A percentile compares a stretch with the other conserved stretches of the same genome.
Evolutionary conservation across 768 basidiomycete genomes (phyloP).

Genomic region (Sutorius australiensis): DNA sequence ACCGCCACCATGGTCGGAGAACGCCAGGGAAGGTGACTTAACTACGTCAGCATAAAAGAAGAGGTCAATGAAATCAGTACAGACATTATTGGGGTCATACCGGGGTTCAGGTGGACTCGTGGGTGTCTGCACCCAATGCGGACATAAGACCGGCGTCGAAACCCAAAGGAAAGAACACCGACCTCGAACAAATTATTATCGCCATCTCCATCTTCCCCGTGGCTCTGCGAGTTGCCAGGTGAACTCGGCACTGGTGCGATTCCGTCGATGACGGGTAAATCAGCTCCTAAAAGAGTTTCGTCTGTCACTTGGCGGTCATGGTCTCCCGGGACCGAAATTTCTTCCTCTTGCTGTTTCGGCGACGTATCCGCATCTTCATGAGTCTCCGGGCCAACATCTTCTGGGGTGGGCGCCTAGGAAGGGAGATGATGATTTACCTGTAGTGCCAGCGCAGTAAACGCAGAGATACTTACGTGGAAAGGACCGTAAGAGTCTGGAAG

Average conservation of each 20-base stretch:
- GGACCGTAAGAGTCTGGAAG: background rate
- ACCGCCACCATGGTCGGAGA: no score
- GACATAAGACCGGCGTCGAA: background rate
- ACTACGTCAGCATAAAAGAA: background rate
- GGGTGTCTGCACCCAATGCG: background rate
- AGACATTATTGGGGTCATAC: background rate
- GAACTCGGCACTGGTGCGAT: background rate
- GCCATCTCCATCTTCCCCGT: background rate
- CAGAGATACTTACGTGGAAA: background rate
- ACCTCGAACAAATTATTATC: background rate
- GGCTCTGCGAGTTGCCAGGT: background rate
- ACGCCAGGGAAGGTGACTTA: no score
- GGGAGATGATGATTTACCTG: background rate
- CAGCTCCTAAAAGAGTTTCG: background rate
- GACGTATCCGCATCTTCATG: background rate
- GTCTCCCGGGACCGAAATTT: background rate
- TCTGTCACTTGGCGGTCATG: background rate
- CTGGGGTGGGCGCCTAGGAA: background rate
- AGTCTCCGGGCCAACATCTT: background rate
- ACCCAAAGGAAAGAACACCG: background rate
- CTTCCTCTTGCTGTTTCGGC: background rate
- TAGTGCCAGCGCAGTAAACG: background rate
- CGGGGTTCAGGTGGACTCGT: background rate
- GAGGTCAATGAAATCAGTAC: background rate
- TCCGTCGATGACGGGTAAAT: no score